These are phyloP conservation scores for Lycium ferocissimum DNA, from an alignment of 257 asterid genomes.

Conservation along the genomic window DNA sequence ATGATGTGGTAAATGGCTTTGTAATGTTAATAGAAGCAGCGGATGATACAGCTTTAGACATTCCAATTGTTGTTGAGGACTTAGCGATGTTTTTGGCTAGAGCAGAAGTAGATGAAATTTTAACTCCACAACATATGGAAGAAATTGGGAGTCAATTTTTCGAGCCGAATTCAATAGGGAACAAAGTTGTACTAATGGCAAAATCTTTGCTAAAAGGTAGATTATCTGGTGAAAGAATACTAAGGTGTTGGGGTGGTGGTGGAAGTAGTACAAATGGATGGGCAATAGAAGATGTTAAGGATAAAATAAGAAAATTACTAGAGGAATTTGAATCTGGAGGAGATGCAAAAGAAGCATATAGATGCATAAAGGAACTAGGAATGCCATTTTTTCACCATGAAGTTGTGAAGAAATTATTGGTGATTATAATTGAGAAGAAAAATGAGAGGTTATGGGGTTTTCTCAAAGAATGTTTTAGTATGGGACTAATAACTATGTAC, in stretches of 20 bases:
- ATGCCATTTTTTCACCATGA: constrained; percentile 98
- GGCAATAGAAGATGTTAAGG: constrained; percentile 86
- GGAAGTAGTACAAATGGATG: constrained; percentile 70
- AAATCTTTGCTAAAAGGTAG: constrained; percentile 74
- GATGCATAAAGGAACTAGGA: constrained; percentile 87
- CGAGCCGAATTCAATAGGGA: constrained; percentile 61
- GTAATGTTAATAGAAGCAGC: constrained; percentile 79
- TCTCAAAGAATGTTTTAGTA: constrained; percentile 67
- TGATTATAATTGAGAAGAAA: constrained; percentile 74
- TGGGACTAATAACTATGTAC: constrained; percentile 73
- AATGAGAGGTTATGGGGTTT: constrained; percentile 72
- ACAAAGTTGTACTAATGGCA: constrained; percentile 67
- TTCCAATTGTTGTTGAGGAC: constrained; percentile 80
- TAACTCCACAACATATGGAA: constrained; percentile 83
- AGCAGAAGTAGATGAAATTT: constrained; percentile 84
- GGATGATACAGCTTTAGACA: constrained; percentile 86
- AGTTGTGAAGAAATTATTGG: constrained; percentile 78
- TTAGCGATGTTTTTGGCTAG: constrained; percentile 84
- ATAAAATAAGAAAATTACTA: constrained; percentile 67
- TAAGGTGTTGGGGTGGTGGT: constrained; percentile 93
- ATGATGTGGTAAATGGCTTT: constrained; percentile 79
- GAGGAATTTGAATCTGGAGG: constrained; percentile 88
- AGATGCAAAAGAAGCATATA: constrained; percentile 77
- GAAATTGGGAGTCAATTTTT: constrained; percentile 72
- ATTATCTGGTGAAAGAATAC: constrained; percentile 83